phyloP scores from a whole-genome alignment of 192 early-diverging fungal genomes.

The Podila epigama region DNA sequence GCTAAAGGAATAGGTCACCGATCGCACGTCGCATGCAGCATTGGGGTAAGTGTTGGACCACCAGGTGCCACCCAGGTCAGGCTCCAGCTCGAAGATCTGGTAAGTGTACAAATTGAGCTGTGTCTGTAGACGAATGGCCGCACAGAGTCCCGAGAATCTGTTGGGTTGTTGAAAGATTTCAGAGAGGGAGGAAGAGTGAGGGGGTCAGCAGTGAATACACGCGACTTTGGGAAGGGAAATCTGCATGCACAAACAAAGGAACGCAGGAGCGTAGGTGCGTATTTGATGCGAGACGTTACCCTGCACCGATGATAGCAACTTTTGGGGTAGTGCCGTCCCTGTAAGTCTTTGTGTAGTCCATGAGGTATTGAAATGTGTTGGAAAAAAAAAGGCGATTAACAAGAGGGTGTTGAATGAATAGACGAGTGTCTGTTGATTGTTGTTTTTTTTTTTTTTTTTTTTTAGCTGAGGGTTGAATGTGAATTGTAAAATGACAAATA shows the following conservation, averaged over 20 bases:
- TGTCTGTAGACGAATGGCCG: slow-evolving; percentile 56
- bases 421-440: background rate
- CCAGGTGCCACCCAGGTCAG: slow-evolving; percentile 65
- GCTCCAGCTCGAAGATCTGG: slow-evolving; percentile 53
- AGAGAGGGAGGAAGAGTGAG: background rate
- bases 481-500: too few species aligned
- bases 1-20: slow-evolving; percentile 48
- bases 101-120: slow-evolving; percentile 50
- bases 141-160: slow-evolving; percentile 59
- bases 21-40: slow-evolving; percentile 61
- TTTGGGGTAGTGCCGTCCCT: slow-evolving; percentile 40
- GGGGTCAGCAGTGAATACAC: background rate
- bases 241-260: background rate
- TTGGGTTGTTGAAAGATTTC: background rate
- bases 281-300: too few species aligned
- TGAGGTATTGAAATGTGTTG: background rate
- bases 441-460: too few species aligned
- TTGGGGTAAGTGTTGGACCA: slow-evolving; percentile 57
- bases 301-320: slow-evolving; percentile 55
- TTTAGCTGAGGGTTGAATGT: too few species aligned
- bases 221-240: background rate
- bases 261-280: background rate
- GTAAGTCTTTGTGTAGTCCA: slow-evolving; percentile 47
- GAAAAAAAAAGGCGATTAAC: background rate
- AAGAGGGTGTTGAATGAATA: background rate